Evolutionary conservation across 2,329 filamentous ascomycete genomes (phyloP).

Genomic region (Orbilia blumenaviensis): DNA sequence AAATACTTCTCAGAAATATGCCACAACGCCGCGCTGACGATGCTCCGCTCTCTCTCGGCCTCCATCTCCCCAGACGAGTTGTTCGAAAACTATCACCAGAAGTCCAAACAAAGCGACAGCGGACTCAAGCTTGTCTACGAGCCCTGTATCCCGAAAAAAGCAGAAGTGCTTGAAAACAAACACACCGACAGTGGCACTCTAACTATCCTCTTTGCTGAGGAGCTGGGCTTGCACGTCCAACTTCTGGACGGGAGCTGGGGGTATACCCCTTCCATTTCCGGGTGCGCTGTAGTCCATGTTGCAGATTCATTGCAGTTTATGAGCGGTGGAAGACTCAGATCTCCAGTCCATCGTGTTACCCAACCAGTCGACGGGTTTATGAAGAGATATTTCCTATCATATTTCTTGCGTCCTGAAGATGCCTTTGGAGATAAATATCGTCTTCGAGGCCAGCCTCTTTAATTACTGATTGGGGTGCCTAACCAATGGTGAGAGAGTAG

Average conservation of each 20-base stretch:
- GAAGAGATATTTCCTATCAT: slow-evolving; percentile 39
- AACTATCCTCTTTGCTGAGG: slow-evolving; percentile 30
- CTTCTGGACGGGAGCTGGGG: slow-evolving; percentile 31
- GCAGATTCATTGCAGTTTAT: slow-evolving; percentile 35
- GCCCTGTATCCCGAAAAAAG: slow-evolving; percentile 17
- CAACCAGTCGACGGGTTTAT: slow-evolving; percentile 37
- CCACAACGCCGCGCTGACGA: slow-evolving; percentile 26
- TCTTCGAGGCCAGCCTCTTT: neutral
- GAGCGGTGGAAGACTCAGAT: slow-evolving; percentile 21
- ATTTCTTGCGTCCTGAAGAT: slow-evolving; percentile 36
- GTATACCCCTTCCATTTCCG: slow-evolving; percentile 12
- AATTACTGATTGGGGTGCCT: slow-evolving; percentile 61
- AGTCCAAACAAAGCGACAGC: slow-evolving; percentile 19
- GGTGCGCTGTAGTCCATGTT: slow-evolving; percentile 36
- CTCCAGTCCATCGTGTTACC: slow-evolving; percentile 39
- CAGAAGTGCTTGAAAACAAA: slow-evolving; percentile 34
- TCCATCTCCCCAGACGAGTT: neutral
- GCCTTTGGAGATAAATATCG: neutral
- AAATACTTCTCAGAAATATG: slow-evolving; percentile 47
- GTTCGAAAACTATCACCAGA: slow-evolving; percentile 24
- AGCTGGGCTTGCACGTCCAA: slow-evolving; percentile 39
- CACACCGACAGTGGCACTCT: slow-evolving; percentile 43
- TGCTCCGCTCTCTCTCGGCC: slow-evolving; percentile 16
- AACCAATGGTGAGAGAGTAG: too few species aligned
- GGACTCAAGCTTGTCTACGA: slow-evolving; percentile 38